Conservation (phyloP, 805 yeast genomes). For the Pichia membranifaciens region DNA sequence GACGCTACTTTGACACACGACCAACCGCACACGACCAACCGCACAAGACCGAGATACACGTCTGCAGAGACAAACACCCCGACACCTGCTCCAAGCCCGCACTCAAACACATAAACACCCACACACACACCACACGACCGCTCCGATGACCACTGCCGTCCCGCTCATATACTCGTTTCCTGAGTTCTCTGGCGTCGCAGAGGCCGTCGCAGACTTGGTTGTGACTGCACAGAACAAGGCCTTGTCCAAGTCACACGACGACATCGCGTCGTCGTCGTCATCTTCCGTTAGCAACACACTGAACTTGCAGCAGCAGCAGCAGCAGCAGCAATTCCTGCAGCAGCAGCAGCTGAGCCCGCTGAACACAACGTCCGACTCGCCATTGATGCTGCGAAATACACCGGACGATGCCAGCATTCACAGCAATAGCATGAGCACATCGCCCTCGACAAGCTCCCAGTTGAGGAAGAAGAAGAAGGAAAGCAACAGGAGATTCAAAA, state of each 20-base stretch:
- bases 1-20: no score
- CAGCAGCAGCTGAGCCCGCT: not conserved
- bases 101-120: no score
- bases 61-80: no score
- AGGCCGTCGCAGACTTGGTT: slow-evolving; percentile 94
- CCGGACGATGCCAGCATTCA: not conserved
- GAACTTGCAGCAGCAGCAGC: not conserved
- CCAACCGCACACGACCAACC: no score
- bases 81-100: no score
- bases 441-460: slow-evolving; percentile 21
- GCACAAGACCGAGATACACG: no score
- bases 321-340: not conserved
- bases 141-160: slow-evolving; percentile 78
- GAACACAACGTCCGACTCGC: not conserved
- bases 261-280: not conserved
- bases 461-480: slow-evolving; percentile 45
- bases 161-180: slow-evolving; percentile 92
- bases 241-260: slow-evolving; percentile 24
- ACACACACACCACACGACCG: not conserved
- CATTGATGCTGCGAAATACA: not conserved
- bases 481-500: slow-evolving; percentile 69
- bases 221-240: slow-evolving; percentile 80
- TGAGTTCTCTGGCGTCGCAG: slow-evolving; percentile 85
- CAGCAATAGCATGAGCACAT: slow-evolving; percentile 4
- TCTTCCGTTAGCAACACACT: not conserved